Percentiles rank a stretch among this genome's conserved stretches.
phyloP scores from a whole-genome alignment of 208 protist genomes.

The Leishmania lainsoni region DNA sequence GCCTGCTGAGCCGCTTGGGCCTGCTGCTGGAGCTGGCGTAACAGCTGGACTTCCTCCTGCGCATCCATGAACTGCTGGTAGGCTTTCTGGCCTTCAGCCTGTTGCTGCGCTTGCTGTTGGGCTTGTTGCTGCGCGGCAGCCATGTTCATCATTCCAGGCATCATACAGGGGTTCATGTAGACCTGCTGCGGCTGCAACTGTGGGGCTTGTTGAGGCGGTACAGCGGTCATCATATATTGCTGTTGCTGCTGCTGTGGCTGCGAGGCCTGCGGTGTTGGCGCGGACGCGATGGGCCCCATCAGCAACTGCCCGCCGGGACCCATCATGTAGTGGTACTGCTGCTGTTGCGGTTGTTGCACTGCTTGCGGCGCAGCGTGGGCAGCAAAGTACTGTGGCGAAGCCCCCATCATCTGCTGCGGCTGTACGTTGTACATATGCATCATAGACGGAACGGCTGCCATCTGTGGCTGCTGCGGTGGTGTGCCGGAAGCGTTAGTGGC shows the following conservation, averaged over 20 bases:
- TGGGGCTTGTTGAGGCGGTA: constrained; percentile 8
- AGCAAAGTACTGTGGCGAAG: constrained; percentile 25
- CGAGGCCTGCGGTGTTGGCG: constrained; percentile 6
- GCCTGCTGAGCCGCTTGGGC: constrained; percentile 2
- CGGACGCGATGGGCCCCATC: constrained; percentile 31
- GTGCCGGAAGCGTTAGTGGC: constrained; percentile 9
- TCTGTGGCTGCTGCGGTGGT: constrained; percentile 27
- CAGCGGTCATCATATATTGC: constrained; percentile 24
- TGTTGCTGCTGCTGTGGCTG: constrained; percentile 16
- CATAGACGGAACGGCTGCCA: constrained; percentile 20
- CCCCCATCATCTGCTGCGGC: constrained; percentile 29
- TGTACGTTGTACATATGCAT: constrained; percentile 25
- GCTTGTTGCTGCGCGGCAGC: constrained; percentile 12
- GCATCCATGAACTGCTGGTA: constrained; percentile 29
- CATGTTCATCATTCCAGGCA: constrained; percentile 30
- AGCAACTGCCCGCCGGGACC: constrained; percentile 40
- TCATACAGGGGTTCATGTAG: constrained; percentile 33
- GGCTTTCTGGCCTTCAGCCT: constrained; percentile 7
- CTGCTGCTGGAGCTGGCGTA: constrained; percentile 24
- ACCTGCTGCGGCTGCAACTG: constrained; percentile 33
- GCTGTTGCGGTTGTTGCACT: constrained; percentile 34
- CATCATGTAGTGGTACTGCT: constrained; percentile 44
- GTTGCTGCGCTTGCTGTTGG: constrained; percentile 23
- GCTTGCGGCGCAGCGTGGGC: constrained; percentile 20
- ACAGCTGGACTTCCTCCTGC: constrained; percentile 29